These are phyloP conservation scores for Melaleuca quinquenervia DNA, from an alignment of 345 rosid genomes.

Conservation along the genomic window DNA sequence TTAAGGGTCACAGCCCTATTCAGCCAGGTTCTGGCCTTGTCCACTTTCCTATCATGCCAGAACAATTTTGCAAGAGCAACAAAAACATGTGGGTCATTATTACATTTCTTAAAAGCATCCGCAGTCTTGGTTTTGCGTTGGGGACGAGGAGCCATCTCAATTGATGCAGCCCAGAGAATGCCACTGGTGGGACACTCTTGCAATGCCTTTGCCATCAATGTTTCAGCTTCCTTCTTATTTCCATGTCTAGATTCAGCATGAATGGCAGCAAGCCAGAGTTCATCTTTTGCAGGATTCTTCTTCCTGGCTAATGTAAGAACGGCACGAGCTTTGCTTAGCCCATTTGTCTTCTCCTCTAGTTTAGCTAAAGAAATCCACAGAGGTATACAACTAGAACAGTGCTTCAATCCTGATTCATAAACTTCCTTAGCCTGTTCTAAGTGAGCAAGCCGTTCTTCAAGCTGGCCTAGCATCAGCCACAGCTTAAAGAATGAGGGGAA, in stretches of 20 bases:
- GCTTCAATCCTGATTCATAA: constrained; percentile 55
- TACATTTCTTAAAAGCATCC: constrained; percentile 79
- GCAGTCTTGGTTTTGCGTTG: constrained; percentile 56
- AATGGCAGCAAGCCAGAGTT: constrained; percentile 93
- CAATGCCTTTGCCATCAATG: constrained; percentile 84
- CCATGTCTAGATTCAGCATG: constrained; percentile 71
- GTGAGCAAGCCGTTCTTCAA: constrained; percentile 60
- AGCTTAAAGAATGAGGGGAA: constrained; percentile 81
- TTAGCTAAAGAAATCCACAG: constrained; percentile 77
- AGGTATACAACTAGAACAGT: constrained; percentile 54
- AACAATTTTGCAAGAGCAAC: constrained; percentile 79
- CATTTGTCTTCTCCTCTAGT: constrained; percentile 70
- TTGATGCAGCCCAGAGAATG: constrained; percentile 78
- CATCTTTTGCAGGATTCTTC: constrained; percentile 66
- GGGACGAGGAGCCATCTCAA: constrained; percentile 80
- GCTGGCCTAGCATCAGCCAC: constrained; percentile 97
- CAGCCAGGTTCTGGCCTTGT: constrained; percentile 81
- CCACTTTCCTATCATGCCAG: constrained; percentile 90
- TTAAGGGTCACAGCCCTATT: constrained; percentile 71
- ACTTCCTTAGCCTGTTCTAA: constrained; percentile 56
- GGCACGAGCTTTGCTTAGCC: constrained; percentile 76
- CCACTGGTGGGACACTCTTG: constrained; percentile 93
- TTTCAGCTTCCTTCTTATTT: constrained; percentile 70
- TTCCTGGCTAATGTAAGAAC: constrained; percentile 70
- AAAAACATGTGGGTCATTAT: constrained; percentile 75